Evolutionary conservation across 495 filamentous ascomycete species (phyloP).

Genomic region (Podospora appendiculata): DNA sequence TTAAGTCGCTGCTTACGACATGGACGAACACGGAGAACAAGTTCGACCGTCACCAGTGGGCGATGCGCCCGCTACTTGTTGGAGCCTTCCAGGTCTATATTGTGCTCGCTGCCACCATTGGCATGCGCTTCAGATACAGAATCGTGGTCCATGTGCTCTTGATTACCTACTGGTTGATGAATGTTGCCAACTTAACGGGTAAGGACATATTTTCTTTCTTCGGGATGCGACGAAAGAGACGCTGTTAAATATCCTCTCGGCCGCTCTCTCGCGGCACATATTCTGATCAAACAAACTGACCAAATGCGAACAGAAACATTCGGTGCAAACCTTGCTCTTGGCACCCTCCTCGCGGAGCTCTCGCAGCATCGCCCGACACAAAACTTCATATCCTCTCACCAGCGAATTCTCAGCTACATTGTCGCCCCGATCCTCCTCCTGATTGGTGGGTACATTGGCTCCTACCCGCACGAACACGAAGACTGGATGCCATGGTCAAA

Average conservation of each 20-base stretch:
- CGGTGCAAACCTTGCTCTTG: conserved; percentile 53
- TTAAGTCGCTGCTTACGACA: conserved; percentile 41
- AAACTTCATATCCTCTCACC: conserved; percentile 40
- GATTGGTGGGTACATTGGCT: conserved; percentile 46
- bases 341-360: conserved; percentile 54
- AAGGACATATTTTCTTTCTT: background rate
- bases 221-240: too few species aligned
- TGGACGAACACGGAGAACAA: conserved; percentile 53
- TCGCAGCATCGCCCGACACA: conserved; percentile 46
- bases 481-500: conserved; percentile 52
- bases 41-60: conserved; percentile 61
- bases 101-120: conserved; percentile 46
- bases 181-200: conserved; percentile 27
- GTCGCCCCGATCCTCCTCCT: conserved; percentile 38
- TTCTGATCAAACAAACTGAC: conserved; percentile 3
- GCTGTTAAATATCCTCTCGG: too few species aligned
- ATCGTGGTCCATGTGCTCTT: conserved; percentile 44
- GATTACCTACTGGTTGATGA: conserved; percentile 45
- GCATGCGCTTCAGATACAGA: conserved; percentile 49
- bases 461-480: conserved; percentile 53
- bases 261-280: too few species aligned
- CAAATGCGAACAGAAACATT: conserved; percentile 36
- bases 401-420: conserved; percentile 35
- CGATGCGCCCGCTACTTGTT: conserved; percentile 51
- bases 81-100: conserved; percentile 58